A percentile compares a stretch with the other conserved stretches of the same genome.
phyloP scores from a whole-genome alignment of 192 early-diverging fungal species.

The Rhizoclosmatium globosum region DNA sequence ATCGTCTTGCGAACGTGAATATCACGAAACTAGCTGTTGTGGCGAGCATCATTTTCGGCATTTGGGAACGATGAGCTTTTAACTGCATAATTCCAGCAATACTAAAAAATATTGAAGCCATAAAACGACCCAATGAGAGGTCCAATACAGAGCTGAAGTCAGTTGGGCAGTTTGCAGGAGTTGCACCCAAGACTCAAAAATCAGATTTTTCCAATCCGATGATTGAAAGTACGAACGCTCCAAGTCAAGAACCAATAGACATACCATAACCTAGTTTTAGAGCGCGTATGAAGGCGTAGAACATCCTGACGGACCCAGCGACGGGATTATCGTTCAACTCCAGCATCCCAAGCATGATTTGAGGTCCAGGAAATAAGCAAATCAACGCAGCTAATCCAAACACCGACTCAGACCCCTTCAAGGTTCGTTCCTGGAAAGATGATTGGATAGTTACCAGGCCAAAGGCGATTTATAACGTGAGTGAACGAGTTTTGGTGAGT shows the following conservation, averaged over 20 bases:
- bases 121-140: not conserved
- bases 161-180: not conserved
- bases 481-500: too few relatives aligned
- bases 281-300: slow-evolving; percentile 22
- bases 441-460: slow-evolving; percentile 30
- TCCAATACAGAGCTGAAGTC: not conserved
- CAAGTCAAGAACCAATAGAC: slow-evolving; percentile 26
- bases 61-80: slow-evolving; percentile 2
- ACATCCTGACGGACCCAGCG: slow-evolving; percentile 32
- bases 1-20: not conserved
- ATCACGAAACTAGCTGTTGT: slow-evolving; percentile 14
- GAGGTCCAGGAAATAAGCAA: slow-evolving; percentile 13
- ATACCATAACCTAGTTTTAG: slow-evolving; percentile 34
- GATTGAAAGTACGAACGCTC: slow-evolving; percentile 8
- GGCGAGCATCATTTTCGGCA: slow-evolving; percentile 8
- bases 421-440: not conserved
- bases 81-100: slow-evolving; percentile 1
- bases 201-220: not conserved
- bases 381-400: slow-evolving; percentile 10
- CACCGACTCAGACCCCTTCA: not conserved
- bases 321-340: slow-evolving; percentile 27
- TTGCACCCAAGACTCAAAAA: slow-evolving; percentile 5
- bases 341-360: slow-evolving; percentile 23
- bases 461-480: slow-evolving; percentile 7
- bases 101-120: not conserved